phyloP scores from a whole-genome alignment of 2,329 filamentous ascomycete species.

The Ceratocystis ficicola region DNA sequence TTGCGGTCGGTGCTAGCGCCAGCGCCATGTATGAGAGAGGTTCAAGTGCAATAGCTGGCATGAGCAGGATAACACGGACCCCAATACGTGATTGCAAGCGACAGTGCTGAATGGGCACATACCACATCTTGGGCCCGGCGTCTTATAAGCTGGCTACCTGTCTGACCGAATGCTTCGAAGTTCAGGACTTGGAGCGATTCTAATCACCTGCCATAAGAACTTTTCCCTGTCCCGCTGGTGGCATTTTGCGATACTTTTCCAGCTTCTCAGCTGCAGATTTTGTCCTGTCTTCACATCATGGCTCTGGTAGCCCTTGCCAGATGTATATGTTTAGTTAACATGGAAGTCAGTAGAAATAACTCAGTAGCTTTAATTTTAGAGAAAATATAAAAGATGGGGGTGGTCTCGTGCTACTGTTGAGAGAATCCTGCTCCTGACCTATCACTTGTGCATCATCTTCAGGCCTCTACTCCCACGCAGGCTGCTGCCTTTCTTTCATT shows the following conservation, averaged over 20 bases:
- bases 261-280: background rate
- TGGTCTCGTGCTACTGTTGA: background rate
- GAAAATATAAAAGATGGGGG: background rate
- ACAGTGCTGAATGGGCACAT: background rate
- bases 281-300: background rate
- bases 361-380: background rate
- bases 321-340: background rate
- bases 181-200: background rate
- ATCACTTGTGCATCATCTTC: background rate
- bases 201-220: background rate
- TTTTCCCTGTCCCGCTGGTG: background rate
- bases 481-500: background rate
- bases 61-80: background rate
- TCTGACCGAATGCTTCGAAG: background rate
- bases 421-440: background rate
- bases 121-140: background rate
- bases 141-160: background rate
- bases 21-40: background rate
- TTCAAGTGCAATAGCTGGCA: background rate
- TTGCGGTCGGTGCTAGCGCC: too few relatives aligned
- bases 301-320: background rate
- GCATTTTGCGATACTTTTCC: background rate
- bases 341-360: background rate
- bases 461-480: background rate
- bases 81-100: background rate